Evolutionary conservation across 495 filamentous ascomycete species (phyloP).

Genomic region (Penicillium odoratum): DNA sequence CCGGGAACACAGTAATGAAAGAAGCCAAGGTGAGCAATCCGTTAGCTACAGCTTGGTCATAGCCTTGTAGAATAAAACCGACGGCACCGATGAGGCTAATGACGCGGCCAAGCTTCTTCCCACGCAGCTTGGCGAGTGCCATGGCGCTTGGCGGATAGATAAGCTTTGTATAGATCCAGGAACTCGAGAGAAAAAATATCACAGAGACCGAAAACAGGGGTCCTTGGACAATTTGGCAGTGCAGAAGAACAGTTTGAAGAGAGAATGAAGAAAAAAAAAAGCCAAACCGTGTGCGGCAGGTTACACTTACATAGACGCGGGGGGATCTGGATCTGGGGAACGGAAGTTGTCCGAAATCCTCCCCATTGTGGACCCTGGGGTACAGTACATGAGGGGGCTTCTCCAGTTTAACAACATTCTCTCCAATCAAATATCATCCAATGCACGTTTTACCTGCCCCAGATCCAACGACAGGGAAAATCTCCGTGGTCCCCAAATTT

Average conservation of each 20-base stretch:
- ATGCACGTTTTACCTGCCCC: not conserved
- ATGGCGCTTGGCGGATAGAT: conserved; percentile 10
- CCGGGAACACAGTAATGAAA: conserved; percentile 46
- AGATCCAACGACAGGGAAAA: not conserved
- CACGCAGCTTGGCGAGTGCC: conserved; percentile 16
- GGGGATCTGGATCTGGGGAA: conserved; percentile 6
- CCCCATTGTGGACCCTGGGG: not conserved
- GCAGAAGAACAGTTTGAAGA: not conserved
- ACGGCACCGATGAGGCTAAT: conserved; percentile 21
- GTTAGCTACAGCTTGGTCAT: conserved; percentile 46
- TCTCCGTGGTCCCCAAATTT: not conserved
- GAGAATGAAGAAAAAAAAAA: not conserved
- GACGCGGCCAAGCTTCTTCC: conserved; percentile 17
- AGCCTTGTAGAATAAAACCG: conserved; percentile 47
- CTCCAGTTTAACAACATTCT: not conserved
- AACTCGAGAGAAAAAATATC: not conserved
- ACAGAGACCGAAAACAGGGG: not conserved
- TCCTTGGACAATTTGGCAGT: not conserved
- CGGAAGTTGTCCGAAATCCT: not conserved
- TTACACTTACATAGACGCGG: not conserved
- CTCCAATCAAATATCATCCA: not conserved
- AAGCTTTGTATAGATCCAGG: conserved; percentile 10
- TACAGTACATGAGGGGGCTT: not conserved
- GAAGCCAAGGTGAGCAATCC: conserved; percentile 29
- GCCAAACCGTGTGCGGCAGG: not conserved